These are phyloP conservation scores for Primulina huaijiensis DNA, from an alignment of 257 asterid genomes.

Conservation along the genomic window DNA sequence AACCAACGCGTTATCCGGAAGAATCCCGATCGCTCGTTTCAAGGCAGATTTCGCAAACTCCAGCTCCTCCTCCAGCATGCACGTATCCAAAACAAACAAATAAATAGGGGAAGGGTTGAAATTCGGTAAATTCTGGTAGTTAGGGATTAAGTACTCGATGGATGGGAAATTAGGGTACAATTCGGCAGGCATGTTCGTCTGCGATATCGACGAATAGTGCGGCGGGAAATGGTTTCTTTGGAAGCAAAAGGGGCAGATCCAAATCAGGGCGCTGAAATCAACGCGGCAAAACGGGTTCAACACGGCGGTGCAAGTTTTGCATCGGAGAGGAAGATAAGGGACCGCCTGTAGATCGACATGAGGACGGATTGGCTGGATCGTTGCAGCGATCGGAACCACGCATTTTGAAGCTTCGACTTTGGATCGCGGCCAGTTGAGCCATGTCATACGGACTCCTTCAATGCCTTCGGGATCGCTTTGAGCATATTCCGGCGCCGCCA, in stretches of 20 bases:
- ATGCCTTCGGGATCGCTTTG: constrained; percentile 87
- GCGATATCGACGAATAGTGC: constrained; percentile 58
- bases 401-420: constrained; percentile 94
- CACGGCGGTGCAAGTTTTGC: constrained; percentile 84
- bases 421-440: constrained; percentile 89
- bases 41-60: constrained; percentile 75
- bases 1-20: constrained; percentile 91
- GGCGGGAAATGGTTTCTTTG: constrained; percentile 84
- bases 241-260: constrained; percentile 98
- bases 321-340: constrained; percentile 71
- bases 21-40: constrained; percentile 80
- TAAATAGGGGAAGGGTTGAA: constrained; percentile 54
- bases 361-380: constrained; percentile 86
- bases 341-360: constrained; percentile 70
- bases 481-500: constrained; percentile 78
- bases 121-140: constrained; percentile 53
- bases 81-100: constrained; percentile 84
- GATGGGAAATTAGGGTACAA: constrained; percentile 82
- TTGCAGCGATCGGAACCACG: constrained; percentile 95
- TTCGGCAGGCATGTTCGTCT: constrained; percentile 80
- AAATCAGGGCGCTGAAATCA: constrained; percentile 78
- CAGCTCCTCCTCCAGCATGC: constrained; percentile 92
- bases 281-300: constrained; percentile 76
- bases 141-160: constrained; percentile 51
- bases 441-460: constrained; percentile 93